phyloP scores from a whole-genome alignment of 2,329 filamentous ascomycete genomes.

The Didymella keratinophila region DNA sequence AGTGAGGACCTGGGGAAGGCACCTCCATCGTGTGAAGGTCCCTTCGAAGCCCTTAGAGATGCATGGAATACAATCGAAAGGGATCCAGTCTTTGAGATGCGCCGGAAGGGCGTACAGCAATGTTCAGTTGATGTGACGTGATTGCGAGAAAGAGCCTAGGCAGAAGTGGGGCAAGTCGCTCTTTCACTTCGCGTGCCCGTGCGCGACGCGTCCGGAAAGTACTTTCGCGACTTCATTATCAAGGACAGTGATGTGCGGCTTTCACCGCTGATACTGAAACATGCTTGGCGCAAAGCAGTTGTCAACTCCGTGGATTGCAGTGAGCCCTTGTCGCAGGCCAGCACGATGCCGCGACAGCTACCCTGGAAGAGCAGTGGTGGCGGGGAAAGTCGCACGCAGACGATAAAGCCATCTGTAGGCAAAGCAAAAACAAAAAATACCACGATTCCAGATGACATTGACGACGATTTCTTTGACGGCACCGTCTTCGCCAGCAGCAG shows the following conservation, averaged over 20 bases:
- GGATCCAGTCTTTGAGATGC: slow-evolving; percentile 19
- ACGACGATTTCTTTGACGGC: slow-evolving; percentile 41
- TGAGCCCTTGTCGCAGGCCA: neutral
- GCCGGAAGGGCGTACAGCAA: slow-evolving; percentile 36
- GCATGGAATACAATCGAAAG: slow-evolving; percentile 42
- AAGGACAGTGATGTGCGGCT: slow-evolving; percentile 6
- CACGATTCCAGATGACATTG: slow-evolving; percentile 25
- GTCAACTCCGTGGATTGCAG: slow-evolving; percentile 3
- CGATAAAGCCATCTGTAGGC: slow-evolving; percentile 23
- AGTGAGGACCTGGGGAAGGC: slow-evolving; percentile 29
- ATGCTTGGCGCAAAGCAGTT: neutral
- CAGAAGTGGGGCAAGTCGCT: slow-evolving; percentile 19
- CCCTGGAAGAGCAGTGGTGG: slow-evolving; percentile 58
- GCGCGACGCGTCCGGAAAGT: slow-evolving; percentile 15
- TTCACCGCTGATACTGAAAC: slow-evolving; percentile 1
- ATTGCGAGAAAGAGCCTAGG: slow-evolving; percentile 30
- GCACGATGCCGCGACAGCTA: slow-evolving; percentile 60
- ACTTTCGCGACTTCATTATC: neutral
- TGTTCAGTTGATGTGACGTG: slow-evolving; percentile 21
- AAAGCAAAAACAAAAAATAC: slow-evolving; percentile 22
- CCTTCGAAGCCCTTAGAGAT: slow-evolving; percentile 11
- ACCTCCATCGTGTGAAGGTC: slow-evolving; percentile 37
- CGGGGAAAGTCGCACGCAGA: slow-evolving; percentile 28
- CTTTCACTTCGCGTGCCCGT: slow-evolving; percentile 30
- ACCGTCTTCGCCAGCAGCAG: slow-evolving; percentile 29